Evolutionary conservation across 441 rosid species (phyloP).

Genomic region (Erodium texanum): DNA sequence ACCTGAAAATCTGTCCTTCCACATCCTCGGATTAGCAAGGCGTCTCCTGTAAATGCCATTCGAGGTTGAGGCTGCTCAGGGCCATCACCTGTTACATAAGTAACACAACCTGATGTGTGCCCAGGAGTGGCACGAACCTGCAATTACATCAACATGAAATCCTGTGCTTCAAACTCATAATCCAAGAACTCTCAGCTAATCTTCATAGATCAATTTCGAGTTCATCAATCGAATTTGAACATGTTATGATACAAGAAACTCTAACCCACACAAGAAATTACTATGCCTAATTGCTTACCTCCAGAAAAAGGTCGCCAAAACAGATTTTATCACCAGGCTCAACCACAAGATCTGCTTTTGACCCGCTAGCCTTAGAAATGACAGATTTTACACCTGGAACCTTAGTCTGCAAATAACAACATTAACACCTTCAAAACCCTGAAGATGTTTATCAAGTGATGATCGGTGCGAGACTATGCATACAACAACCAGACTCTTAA

Average conservation of each 20-base stretch:
- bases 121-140: slow-evolving; percentile 95
- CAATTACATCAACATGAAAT: too few relatives aligned
- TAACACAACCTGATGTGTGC: slow-evolving; percentile 81
- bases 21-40: slow-evolving; percentile 79
- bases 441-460: too few relatives aligned
- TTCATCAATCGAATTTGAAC: too few relatives aligned
- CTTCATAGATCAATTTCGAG: not conserved
- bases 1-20: slow-evolving; percentile 99
- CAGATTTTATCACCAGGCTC: slow-evolving; percentile 57
- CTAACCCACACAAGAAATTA: too few relatives aligned
- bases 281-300: slow-evolving; percentile 28
- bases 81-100: slow-evolving; percentile 80
- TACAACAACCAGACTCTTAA: too few relatives aligned
- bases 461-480: too few relatives aligned
- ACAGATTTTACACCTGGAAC: slow-evolving; percentile 57
- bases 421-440: not conserved
- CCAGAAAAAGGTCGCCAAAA: slow-evolving; percentile 60
- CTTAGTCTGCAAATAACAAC: slow-evolving; percentile 35
- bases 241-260: too few relatives aligned
- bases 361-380: slow-evolving; percentile 71
- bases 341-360: slow-evolving; percentile 67
- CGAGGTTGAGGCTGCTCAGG: slow-evolving; percentile 76
- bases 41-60: slow-evolving; percentile 94
- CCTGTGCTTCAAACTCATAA: too few relatives aligned
- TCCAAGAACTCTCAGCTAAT: not conserved